These are phyloP conservation scores for Penicillium desertorum DNA, from an alignment of 495 filamentous ascomycete genomes.

Conservation along the genomic window DNA sequence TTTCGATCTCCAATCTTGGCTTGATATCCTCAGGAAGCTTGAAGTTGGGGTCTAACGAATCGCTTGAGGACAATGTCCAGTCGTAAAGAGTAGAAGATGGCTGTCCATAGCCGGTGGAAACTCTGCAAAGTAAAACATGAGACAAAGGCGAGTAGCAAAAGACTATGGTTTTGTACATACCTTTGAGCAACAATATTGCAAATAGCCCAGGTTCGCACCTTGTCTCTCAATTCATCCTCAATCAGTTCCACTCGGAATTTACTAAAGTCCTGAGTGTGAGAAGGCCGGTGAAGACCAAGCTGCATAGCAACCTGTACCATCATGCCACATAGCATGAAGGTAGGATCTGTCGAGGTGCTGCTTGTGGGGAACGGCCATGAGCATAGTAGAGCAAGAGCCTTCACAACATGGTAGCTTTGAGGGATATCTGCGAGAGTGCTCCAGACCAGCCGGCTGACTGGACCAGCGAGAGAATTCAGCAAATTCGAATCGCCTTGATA, in stretches of 20 bases:
- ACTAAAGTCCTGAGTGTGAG: constrained; percentile 87
- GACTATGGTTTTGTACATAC: constrained; percentile 34
- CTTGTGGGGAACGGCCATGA: constrained; percentile 88
- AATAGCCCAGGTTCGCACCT: constrained; percentile 86
- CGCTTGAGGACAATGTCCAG: constrained; percentile 70
- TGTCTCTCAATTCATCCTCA: constrained; percentile 80
- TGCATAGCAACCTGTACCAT: constrained; percentile 94
- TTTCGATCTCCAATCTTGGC: constrained; percentile 72
- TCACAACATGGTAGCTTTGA: constrained; percentile 86
- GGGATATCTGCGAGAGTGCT: constrained; percentile 77
- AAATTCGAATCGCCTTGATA: constrained; percentile 64
- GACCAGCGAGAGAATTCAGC: constrained; percentile 67
- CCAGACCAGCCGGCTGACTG: constrained; percentile 77
- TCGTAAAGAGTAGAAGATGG: constrained; percentile 87
- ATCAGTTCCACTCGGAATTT: constrained; percentile 78
- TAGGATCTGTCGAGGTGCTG: constrained; percentile 82
- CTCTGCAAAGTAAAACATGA: constrained; percentile 40
- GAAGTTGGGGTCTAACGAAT: constrained; percentile 63
- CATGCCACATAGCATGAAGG: constrained; percentile 83
- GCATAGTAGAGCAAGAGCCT: constrained; percentile 84
- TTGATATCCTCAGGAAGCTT: constrained; percentile 65
- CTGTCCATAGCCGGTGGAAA: constrained; percentile 88
- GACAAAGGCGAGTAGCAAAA: background rate
- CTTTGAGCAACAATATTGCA: constrained; percentile 91
- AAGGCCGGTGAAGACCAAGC: constrained; percentile 85